A percentile compares a stretch with the other conserved stretches of the same genome.
phyloP scores from a whole-genome alignment of 352 stramenopile genomes.

The Globisporangium carolinianum region DNA sequence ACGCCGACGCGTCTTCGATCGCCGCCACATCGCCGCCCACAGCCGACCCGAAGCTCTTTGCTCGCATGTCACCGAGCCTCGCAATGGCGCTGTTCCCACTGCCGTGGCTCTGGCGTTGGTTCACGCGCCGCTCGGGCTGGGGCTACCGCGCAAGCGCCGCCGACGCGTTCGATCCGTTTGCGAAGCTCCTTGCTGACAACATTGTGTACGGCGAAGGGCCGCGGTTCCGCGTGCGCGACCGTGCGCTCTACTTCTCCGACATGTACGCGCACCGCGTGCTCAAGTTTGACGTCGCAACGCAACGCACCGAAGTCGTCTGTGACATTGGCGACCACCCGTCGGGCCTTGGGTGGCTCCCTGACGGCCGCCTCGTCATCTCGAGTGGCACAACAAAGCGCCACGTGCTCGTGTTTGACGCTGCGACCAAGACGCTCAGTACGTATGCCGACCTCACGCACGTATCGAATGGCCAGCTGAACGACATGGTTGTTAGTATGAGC shows the following conservation, averaged over 20 bases:
- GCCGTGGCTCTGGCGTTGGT: constrained; percentile 24
- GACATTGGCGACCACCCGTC: constrained; percentile 42
- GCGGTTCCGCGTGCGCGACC: constrained; percentile 41
- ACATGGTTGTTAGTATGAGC: constrained; percentile 43
- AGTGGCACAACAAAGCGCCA: constrained; percentile 36
- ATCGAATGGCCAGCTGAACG: constrained; percentile 46
- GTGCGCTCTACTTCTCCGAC: constrained; percentile 60
- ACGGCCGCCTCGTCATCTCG: constrained; percentile 51
- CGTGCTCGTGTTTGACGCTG: constrained; percentile 35
- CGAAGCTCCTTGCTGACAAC: constrained; percentile 23
- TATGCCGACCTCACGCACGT: constrained; percentile 51
- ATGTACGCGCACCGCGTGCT: constrained; percentile 57
- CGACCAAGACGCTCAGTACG: constrained; percentile 17
- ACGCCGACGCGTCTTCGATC: too few relatives aligned
- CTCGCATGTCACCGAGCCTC: constrained; percentile 13
- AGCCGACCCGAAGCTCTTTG: constrained; percentile 13
- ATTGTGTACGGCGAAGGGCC: constrained; percentile 55
- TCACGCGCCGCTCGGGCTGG: constrained; percentile 18
- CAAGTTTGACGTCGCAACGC: constrained; percentile 41
- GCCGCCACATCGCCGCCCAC: too few relatives aligned
- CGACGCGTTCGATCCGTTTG: constrained; percentile 22
- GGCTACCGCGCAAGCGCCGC: constrained; percentile 11
- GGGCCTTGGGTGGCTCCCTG: constrained; percentile 53
- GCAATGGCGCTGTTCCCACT: constrained; percentile 14
- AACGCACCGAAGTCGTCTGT: constrained; percentile 32